phyloP scores from a whole-genome alignment of 2,329 filamentous ascomycete species.

The Diaporthe helianthi region DNA sequence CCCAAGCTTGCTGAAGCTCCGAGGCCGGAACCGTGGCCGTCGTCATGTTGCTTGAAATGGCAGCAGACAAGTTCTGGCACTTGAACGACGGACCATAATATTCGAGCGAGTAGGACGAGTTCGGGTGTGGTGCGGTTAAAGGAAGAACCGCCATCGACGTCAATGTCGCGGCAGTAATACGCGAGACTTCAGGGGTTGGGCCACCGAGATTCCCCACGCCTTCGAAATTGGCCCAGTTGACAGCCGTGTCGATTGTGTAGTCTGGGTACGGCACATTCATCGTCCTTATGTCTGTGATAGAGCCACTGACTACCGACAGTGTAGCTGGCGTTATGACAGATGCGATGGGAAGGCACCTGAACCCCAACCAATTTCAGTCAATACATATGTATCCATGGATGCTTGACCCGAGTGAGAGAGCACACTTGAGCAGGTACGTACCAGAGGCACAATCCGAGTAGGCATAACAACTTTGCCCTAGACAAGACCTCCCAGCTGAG shows the following conservation, averaged over 20 bases:
- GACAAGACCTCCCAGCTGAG: background rate
- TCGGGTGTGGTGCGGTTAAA: background rate
- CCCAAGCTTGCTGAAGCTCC: background rate
- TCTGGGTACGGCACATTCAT: background rate
- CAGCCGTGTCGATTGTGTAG: background rate
- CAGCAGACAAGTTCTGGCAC: background rate
- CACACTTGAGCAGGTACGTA: background rate
- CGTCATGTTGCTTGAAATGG: background rate
- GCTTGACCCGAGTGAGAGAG: background rate
- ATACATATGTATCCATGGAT: no score
- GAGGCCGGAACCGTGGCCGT: background rate
- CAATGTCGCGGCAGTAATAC: background rate
- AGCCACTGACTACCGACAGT: background rate
- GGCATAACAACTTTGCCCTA: background rate
- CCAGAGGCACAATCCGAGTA: slow-evolving; percentile 1
- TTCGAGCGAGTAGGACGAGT: background rate
- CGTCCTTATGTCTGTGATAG: background rate
- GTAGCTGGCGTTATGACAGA: slow-evolving; percentile 1
- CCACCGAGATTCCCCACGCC: background rate
- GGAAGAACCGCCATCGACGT: background rate
- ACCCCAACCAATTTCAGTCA: background rate
- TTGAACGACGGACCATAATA: background rate
- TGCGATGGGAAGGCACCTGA: background rate
- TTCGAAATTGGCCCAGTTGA: background rate
- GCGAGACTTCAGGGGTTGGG: background rate